Base-by-base conservation (phyloP, 805 yeast species). In the Lipomyces yamadae region DNA sequence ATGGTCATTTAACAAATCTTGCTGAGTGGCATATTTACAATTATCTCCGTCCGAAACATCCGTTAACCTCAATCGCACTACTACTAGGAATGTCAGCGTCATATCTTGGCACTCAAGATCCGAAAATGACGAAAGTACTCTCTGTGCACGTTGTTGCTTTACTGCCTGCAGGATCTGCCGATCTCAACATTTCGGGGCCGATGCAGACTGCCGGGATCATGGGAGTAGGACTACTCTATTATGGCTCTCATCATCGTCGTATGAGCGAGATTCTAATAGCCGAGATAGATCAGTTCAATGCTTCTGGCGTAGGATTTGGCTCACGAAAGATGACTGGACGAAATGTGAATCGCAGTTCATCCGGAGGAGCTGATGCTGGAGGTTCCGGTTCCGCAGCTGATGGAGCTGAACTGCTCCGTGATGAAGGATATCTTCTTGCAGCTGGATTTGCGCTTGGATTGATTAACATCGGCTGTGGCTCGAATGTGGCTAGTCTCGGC, bases 1-100 rank as follows among this genome's bases (percentile, higher is more conserved):
- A 91, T 77, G 98, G 98, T 0, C 97, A 93, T 75, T 78, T 95
- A 72, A 86, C 84, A 64, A 82, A 83, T 54, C 78, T 95, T 33
- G 98, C 94, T 74, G 97, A 95, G 76, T 95, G 98, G 98, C 97
- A 93, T 75, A 90, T 94, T 37, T 95, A 92, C 76, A 93, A 94
- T 74, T 92, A 92, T 72, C 79, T 95, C 62, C 96, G 97, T 0
- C 96, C 97, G 0, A 93, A 95, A 71, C 92, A 91, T 73, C 85
- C 89, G 2, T 84, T 84, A 53, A 91, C 97, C 0, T 91, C 97
- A 76, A 88, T 92, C 45, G 98, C 98, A 0, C 80, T 95, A 56
- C 79, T 95, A 45, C 78, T 95, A 18, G 99, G 99, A 0, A 89
- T 94, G 91, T 87, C 97, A 24, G 97, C 97, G 0, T 91, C 97